Base-by-base conservation (phyloP, 257 asterid genomes). In the Primulina tabacum region DNA sequence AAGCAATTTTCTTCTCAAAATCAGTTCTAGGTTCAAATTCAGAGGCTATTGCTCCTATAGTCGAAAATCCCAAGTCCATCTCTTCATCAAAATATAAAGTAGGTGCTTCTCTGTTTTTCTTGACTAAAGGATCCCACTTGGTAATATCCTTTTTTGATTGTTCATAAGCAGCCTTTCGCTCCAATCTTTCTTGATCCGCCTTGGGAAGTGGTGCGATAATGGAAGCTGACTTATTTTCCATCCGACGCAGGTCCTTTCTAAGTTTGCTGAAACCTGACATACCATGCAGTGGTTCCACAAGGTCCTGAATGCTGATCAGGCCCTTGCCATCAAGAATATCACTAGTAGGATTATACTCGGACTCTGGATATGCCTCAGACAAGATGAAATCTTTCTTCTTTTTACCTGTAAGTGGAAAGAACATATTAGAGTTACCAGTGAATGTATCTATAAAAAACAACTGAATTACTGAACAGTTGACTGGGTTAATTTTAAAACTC, bases 21-120 rank as follows among this genome's bases (percentile, higher is more conserved):
- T 86, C 95, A 82, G 85, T 87, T 75, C 96, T 85, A 18, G 99
- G 99, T 80, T 82, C 82, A 82, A 93, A 93, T 56, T 82, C 95
- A 60, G 96, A 85, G 77, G 97, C 96, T 78, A 93, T 90, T 69
- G 90, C 92, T 69, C 96, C 95, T 40, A 93, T 91, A 60, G 97
- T 88, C 37, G 97, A 90, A 84, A 67, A 85, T 65, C 92, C 88
- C 38, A 86, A 28, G 63, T 90, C 78, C n/a, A 71, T 81, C 61
- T 85, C 89, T 72, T 86, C 89, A 47, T 85, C 96, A 79, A 93
- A 90, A 80, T 74, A 86, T 65, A 93, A 67, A 17, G 99, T 93
- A 58, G 96, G 73, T 40, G 97, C 96, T 72, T 93, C 99, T 77
- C 99, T 80, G 76, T 89, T 84, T 82, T 89, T 87, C 84, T 93